Conservation (phyloP, 345 rosid species). For the Bruguiera gymnorhiza region DNA sequence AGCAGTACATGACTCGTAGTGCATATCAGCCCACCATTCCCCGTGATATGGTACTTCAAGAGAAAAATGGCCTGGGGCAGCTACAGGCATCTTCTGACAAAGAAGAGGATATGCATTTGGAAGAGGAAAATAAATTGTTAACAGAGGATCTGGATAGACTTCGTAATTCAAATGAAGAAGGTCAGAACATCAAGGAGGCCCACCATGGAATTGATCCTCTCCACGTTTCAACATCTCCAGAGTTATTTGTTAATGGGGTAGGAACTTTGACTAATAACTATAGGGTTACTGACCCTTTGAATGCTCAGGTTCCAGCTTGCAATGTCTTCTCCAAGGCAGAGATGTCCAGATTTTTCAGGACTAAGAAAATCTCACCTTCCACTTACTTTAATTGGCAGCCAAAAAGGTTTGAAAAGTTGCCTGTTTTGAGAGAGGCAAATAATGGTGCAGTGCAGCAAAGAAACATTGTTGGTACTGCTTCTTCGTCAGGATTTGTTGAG, state of each 20-base stretch:
- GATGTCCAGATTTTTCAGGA: conserved; percentile 69
- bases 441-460: conserved; percentile 19
- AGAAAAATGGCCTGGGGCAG: conserved; percentile 22
- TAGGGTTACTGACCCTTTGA: conserved; percentile 60
- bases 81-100: conserved; percentile 16
- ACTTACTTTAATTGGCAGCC: conserved; percentile 40
- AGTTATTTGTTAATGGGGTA: conserved; percentile 25
- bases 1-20: conserved; percentile 73
- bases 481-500: conserved; percentile 27
- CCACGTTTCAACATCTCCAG: conserved; percentile 28
- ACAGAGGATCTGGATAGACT: conserved; percentile 29
- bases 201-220: conserved; percentile 25
- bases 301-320: conserved; percentile 77
- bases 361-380: conserved; percentile 53
- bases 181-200: conserved; percentile 26
- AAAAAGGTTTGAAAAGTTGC: conserved; percentile 35
- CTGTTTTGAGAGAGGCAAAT: conserved; percentile 36
- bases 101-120: conserved; percentile 32
- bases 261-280: conserved; percentile 32
- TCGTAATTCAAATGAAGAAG: conserved; percentile 31
- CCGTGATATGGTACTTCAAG: conserved; percentile 17
- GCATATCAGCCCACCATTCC: conserved; percentile 24
- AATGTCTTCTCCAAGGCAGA: conserved; percentile 76
- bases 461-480: conserved; percentile 21
- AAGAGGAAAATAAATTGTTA: conserved; percentile 29